These are phyloP conservation scores for Breynia disticha DNA, from an alignment of 441 rosid species.

Conservation along the genomic window DNA sequence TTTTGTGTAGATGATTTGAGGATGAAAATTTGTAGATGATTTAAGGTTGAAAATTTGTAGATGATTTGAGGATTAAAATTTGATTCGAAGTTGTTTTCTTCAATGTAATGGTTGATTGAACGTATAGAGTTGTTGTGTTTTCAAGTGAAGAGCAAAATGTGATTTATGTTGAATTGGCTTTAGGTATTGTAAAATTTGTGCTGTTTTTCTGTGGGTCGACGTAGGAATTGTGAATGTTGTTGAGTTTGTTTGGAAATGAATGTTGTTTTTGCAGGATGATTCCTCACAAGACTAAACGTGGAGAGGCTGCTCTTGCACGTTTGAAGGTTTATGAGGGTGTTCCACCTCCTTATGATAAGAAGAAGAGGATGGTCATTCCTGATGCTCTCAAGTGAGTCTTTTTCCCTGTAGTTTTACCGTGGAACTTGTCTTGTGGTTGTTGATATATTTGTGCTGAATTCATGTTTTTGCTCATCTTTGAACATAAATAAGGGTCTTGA, in stretches of 20 bases:
- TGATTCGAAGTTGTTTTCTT: no score
- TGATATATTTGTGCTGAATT: background rate
- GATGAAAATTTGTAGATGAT: no score
- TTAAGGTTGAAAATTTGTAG: no score
- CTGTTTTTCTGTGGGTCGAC: background rate
- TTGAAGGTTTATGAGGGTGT: conserved; percentile 27
- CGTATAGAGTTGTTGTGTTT: no score
- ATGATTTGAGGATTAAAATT: no score
- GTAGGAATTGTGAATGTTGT: background rate
- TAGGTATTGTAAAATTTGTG: background rate
- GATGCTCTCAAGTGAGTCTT: conserved; percentile 27
- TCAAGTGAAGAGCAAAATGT: no score
- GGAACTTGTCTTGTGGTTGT: background rate
- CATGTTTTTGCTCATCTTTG: background rate
- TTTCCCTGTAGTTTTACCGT: background rate
- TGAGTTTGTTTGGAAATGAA: background rate
- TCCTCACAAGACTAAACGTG: conserved; percentile 31
- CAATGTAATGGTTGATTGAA: no score
- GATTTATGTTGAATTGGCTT: background rate
- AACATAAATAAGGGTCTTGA: conserved; percentile 45
- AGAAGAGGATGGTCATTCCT: conserved; percentile 29
- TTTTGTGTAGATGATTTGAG: no score
- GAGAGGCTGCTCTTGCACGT: conserved; percentile 28
- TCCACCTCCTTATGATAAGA: conserved; percentile 28
- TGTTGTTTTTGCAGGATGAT: conserved; percentile 21